phyloP scores from a whole-genome alignment of 495 filamentous ascomycete species.

The Tuber melanosporum region DNA sequence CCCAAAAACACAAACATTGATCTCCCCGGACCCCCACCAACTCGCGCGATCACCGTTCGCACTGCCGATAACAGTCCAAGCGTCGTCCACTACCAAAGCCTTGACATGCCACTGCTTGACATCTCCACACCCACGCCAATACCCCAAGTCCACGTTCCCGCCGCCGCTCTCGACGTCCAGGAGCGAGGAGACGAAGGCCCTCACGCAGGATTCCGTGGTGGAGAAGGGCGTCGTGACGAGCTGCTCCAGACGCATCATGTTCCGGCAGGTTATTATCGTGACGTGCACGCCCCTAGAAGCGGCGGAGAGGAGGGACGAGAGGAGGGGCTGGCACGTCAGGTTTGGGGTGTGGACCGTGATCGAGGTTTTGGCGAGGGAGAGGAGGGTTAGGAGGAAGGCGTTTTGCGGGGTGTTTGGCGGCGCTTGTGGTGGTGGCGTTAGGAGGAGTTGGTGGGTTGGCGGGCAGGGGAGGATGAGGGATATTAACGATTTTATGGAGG shows the following conservation, averaged over 20 bases:
- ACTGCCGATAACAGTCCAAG: slow-evolving; percentile 59
- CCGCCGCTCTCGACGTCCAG: background rate
- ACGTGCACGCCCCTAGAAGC: slow-evolving; percentile 55
- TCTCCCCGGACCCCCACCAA: slow-evolving; percentile 70
- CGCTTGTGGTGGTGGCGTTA: slow-evolving; percentile 47
- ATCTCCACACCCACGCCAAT: slow-evolving; percentile 39
- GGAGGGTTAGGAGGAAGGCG: slow-evolving; percentile 51
- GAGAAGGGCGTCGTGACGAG: slow-evolving; percentile 55
- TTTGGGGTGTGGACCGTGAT: slow-evolving; percentile 69
- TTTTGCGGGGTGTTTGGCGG: slow-evolving; percentile 63
- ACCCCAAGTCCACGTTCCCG: slow-evolving; percentile 2
- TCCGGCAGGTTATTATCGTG: slow-evolving; percentile 55
- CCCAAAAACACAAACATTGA: slow-evolving; percentile 60
- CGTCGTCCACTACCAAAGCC: slow-evolving; percentile 56
- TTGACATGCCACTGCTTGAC: slow-evolving; percentile 68
- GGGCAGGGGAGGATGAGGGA: slow-evolving; percentile 22
- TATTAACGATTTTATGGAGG: background rate
- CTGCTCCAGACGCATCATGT: slow-evolving; percentile 69
- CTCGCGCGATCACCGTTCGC: slow-evolving; percentile 71
- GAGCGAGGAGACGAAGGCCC: background rate
- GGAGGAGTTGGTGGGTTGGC: slow-evolving; percentile 41
- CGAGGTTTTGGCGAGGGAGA: slow-evolving; percentile 48
- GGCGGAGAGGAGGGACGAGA: slow-evolving; percentile 48
- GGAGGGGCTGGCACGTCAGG: slow-evolving; percentile 54
- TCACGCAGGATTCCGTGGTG: slow-evolving; percentile 28